Percentiles rank a stretch among this genome's conserved stretches.
Conservation (phyloP, 768 basidiomycete genomes). For the Leucosporidium creatinivorum region DNA sequence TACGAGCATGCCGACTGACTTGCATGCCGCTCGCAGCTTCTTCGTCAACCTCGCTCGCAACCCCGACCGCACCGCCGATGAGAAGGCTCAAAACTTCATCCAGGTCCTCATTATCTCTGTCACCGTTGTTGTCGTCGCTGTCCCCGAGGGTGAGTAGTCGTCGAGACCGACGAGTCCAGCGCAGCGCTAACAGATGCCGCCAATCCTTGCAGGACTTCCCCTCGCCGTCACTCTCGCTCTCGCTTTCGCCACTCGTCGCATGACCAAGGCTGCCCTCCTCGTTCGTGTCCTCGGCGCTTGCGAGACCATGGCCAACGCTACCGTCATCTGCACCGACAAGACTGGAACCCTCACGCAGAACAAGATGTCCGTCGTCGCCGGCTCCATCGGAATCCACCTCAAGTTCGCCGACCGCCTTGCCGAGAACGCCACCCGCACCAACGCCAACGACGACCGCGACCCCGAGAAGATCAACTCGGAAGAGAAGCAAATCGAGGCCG, state of each 20-base stretch:
- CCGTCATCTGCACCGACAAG: constrained; percentile 84
- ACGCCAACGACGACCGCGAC: constrained; percentile 54
- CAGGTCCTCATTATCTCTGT: constrained; percentile 91
- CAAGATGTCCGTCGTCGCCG: constrained; percentile 90
- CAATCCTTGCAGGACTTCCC: constrained; percentile 59
- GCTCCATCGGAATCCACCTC: constrained; percentile 84
- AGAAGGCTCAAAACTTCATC: constrained; percentile 84
- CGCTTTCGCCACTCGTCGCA: constrained; percentile 96
- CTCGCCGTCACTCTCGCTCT: constrained; percentile 92
- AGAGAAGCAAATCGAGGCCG: constrained; percentile 38
- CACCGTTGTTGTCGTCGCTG: constrained; percentile 69
- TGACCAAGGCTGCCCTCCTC: constrained; percentile 89
- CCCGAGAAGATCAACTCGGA: constrained; percentile 25
- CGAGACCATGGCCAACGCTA: constrained; percentile 98
- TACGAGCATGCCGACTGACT: not conserved
- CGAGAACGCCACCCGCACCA: constrained; percentile 63
- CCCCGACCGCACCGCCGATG: constrained; percentile 58
- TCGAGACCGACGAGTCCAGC: constrained; percentile 1
- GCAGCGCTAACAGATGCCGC: not conserved
- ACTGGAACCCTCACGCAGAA: constrained; percentile 96
- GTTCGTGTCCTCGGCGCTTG: constrained; percentile 94
- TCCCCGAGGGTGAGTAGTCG: constrained; percentile 59
- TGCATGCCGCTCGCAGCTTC: constrained; percentile 50
- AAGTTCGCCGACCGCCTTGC: constrained; percentile 80
- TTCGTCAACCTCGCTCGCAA: constrained; percentile 73